A percentile compares a stretch with the other conserved stretches of the same genome.
phyloP scores from a whole-genome alignment of 139 green algal species.

The Haematococcus lacustris region DNA sequence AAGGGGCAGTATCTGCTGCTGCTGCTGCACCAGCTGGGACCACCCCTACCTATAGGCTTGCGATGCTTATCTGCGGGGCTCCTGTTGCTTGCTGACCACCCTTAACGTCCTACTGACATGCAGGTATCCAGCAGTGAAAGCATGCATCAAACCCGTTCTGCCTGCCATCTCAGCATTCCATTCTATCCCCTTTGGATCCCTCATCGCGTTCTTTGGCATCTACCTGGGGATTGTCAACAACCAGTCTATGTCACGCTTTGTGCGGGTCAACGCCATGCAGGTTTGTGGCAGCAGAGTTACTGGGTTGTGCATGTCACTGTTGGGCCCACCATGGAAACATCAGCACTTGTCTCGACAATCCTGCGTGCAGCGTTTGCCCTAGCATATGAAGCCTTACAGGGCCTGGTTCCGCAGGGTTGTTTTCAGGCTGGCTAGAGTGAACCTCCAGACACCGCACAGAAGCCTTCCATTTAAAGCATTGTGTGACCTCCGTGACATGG shows the following conservation, averaged over 20 bases:
- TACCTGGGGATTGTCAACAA: constrained; percentile 48
- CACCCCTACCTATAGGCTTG: too few species aligned
- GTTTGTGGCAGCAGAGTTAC: not conserved
- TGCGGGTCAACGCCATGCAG: constrained; percentile 44
- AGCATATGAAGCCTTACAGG: not conserved
- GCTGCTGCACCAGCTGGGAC: too few species aligned
- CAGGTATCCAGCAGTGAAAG: constrained; percentile 23
- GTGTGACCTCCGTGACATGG: too few species aligned
- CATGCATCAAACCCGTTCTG: constrained; percentile 22
- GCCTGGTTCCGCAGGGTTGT: too few species aligned
- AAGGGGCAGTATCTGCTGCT: too few species aligned
- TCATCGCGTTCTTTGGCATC: constrained; percentile 49
- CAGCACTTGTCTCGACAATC: not conserved
- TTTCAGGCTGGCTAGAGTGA: not conserved
- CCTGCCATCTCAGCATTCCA: constrained; percentile 35
- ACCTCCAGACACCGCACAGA: not conserved
- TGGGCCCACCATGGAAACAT: not conserved
- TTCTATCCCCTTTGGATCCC: constrained; percentile 38
- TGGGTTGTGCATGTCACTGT: not conserved
- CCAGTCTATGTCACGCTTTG: constrained; percentile 31
- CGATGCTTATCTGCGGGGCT: too few species aligned
- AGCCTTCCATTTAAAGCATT: not conserved
- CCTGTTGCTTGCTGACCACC: too few species aligned
- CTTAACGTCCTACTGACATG: too few species aligned
- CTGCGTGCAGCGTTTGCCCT: not conserved